Base-by-base conservation (phyloP, 768 basidiomycete genomes). In the Pisolithus orientalis region DNA sequence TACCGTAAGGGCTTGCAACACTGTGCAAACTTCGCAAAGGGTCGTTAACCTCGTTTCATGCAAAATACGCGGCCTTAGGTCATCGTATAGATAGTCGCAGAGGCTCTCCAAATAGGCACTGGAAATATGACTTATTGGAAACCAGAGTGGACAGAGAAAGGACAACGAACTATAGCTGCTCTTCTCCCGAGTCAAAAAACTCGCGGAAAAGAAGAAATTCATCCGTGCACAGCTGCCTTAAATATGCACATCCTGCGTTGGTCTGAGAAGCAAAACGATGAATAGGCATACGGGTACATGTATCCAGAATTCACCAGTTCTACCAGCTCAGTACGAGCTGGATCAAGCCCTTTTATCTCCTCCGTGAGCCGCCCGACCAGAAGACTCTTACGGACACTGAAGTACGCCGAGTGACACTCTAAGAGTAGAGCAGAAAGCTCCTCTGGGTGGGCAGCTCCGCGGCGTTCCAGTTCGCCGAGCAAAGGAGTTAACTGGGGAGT, bases 1-100 rank as follows among this genome's bases (percentile, higher is more conserved):
- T 4, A 97, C 89, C 92, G 98, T 97, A 39, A 98, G 76, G 0
- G 94, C 95, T 64, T 94, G 90, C 3, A 99, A 76, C 17, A 99
- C 91, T 0, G 92, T 97, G 74, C 95, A 99, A 25, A 97, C 91
- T 65, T 94, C 90, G 64, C 94, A 94, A 1, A 99, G 81, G 0
- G 84, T 84, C 1, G 86, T 85, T 44, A 99, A 80, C 5, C 87
- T 83, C 0, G 87, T 85, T 62, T 97, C 95, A 60, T 97, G 94
- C 2, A 97, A 78, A 56, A 99, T 97, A 5, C 94, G 84, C 5
- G 95, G 96, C 1, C 95, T 87, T 1, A 99, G 80, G 57, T 94
- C 92, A 65, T 98, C 96, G 64, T 94, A 96, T 32, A 99, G 82
- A 59, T 92, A 80, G 69, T 97, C 95, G 59, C 94, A 97, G 0